Percentiles rank a stretch among this genome's conserved stretches.
Conservation (phyloP, 352 stramenopile species). For the Phytophthora sp. region DNA sequence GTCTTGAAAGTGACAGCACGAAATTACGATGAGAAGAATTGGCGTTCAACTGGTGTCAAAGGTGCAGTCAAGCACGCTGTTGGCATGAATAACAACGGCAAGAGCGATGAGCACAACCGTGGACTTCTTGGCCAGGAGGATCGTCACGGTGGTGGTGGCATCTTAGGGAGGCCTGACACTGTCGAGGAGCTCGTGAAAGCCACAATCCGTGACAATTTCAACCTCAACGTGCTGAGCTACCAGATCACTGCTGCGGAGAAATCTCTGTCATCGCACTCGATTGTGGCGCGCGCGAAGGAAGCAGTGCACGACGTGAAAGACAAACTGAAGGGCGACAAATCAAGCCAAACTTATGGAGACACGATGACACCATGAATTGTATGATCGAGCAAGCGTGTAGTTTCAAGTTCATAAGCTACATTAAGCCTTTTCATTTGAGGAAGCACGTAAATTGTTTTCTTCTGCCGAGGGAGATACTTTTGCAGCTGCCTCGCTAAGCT, state of each 20-base stretch:
- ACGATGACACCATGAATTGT: neutral
- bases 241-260: slow-evolving; percentile 27
- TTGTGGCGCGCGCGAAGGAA: slow-evolving; percentile 25
- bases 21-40: slow-evolving; percentile 26
- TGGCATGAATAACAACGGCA: slow-evolving; percentile 1
- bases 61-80: slow-evolving; percentile 15
- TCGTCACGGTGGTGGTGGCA: neutral
- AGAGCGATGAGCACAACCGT: neutral
- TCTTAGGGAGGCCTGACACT: slow-evolving; percentile 12
- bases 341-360: neutral
- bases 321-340: slow-evolving; percentile 15
- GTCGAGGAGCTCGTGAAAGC: slow-evolving; percentile 25
- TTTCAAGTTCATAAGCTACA: too few relatives aligned
- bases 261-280: slow-evolving; percentile 1
- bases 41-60: slow-evolving; percentile 11
- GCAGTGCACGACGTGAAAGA: slow-evolving; percentile 23
- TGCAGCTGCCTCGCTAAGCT: neutral
- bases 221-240: slow-evolving; percentile 27
- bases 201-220: slow-evolving; percentile 22
- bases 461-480: neutral
- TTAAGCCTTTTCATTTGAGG: neutral
- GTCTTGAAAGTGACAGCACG: slow-evolving; percentile 14
- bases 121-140: neutral
- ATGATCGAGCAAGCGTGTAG: too few relatives aligned
- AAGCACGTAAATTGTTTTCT: neutral